Percentiles rank a stretch among this genome's conserved stretches.
phyloP scores from a whole-genome alignment of 306 rosid species.

The Sesbania bispinosa region DNA sequence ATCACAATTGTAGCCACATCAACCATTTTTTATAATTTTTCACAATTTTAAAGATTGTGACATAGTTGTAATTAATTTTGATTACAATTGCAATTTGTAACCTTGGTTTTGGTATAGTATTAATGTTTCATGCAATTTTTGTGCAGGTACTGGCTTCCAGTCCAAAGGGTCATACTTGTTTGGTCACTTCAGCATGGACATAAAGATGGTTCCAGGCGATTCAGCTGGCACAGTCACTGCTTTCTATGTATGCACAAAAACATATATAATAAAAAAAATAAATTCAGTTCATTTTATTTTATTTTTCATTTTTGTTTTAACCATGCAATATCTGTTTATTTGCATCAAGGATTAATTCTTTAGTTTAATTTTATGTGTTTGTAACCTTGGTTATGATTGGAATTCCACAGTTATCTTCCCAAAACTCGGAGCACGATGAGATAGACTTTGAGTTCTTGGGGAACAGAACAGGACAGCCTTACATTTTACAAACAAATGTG shows the following conservation, averaged over 20 bases:
- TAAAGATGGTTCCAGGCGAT: conserved; percentile 70
- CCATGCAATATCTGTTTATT: not conserved
- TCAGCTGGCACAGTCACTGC: conserved; percentile 92
- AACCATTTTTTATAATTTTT: no score
- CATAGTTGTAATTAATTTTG: no score
- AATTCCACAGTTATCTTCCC: conserved; percentile 67
- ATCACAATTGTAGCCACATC: no score
- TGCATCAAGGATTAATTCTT: not conserved
- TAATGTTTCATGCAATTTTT: not conserved
- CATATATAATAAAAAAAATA: no score
- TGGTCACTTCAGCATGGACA: conserved; percentile 85
- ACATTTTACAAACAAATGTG: conserved; percentile 84
- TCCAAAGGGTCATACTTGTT: conserved; percentile 81
- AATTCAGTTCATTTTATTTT: no score
- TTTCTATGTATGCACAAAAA: conserved; percentile 50
- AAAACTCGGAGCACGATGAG: conserved; percentile 84
- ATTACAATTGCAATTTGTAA: no score
- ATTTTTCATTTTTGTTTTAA: not conserved
- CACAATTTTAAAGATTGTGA: no score
- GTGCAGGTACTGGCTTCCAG: conserved; percentile 80
- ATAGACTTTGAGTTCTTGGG: conserved; percentile 97
- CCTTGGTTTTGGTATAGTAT: not conserved
- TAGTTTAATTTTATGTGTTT: not conserved
- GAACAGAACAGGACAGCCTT: conserved; percentile 92
- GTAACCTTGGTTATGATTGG: not conserved